These are phyloP conservation scores for Lipomyces mesembrius DNA, from an alignment of 805 yeast genomes.

Conservation along the genomic window DNA sequence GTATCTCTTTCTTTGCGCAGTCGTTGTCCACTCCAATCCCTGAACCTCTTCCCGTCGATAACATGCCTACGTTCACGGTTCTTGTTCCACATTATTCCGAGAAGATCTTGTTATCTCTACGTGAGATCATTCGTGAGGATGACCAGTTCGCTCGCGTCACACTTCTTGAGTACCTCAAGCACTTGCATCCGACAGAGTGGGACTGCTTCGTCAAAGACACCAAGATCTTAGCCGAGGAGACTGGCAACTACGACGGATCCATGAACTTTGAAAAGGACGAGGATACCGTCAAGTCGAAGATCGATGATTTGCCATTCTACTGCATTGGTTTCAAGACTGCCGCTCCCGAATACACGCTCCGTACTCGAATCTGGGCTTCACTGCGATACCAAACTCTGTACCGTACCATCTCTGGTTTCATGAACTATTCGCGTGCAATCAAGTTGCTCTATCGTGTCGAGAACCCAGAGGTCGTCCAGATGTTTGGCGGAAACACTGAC, in stretches of 20 bases:
- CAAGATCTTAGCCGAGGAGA: conserved; percentile 91
- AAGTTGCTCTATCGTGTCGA: conserved; percentile 92
- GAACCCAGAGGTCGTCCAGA: conserved; percentile 92
- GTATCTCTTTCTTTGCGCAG: conserved; percentile 99
- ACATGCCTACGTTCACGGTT: conserved; percentile 99
- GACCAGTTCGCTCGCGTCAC: conserved; percentile 96
- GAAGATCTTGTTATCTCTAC: conserved; percentile 87
- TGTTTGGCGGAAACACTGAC: conserved; percentile 98
- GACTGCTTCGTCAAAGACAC: conserved; percentile 96
- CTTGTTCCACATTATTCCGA: conserved; percentile 95
- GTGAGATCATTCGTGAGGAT: conserved; percentile 96
- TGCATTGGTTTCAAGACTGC: conserved; percentile 97
- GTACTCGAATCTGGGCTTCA: conserved; percentile 99
- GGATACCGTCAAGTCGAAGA: conserved; percentile 79
- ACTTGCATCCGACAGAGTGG: conserved; percentile 97
- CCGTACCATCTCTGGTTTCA: conserved; percentile 96
- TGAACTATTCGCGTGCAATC: conserved; percentile 97
- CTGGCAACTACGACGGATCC: conserved; percentile 59
- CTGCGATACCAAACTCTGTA: conserved; percentile 94
- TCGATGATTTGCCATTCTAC: conserved; percentile 90
- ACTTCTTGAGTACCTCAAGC: conserved; percentile 89
- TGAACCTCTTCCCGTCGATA: conserved; percentile 98
- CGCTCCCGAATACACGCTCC: conserved; percentile 92
- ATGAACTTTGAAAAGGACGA: conserved; percentile 53
- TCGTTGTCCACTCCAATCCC: conserved; percentile 98